Conservation (phyloP, 345 rosid genomes). For the Rhizophora apiculata region DNA sequence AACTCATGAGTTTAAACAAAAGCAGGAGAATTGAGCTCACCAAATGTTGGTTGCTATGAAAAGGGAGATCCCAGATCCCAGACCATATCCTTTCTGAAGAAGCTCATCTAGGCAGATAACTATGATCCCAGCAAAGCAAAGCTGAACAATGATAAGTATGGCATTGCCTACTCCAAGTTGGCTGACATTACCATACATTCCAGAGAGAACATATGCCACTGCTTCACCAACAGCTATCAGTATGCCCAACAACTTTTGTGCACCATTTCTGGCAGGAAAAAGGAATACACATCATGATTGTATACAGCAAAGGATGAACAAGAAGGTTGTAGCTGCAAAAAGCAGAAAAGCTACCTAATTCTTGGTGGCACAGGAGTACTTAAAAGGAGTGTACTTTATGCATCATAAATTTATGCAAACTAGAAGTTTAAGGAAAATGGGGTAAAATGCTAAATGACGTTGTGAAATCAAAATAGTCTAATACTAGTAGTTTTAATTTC, state of each 20-base stretch:
- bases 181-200: slow-evolving; percentile 76
- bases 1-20: not conserved
- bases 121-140: slow-evolving; percentile 78
- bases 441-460: too few species aligned
- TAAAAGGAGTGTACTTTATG: too few species aligned
- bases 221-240: slow-evolving; percentile 80
- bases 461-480: too few species aligned
- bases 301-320: not conserved
- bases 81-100: slow-evolving; percentile 78
- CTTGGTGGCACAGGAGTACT: too few species aligned
- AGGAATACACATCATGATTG: slow-evolving; percentile 3
- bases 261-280: slow-evolving; percentile 56
- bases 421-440: too few species aligned
- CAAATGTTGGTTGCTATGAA: slow-evolving; percentile 90
- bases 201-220: slow-evolving; percentile 77
- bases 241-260: slow-evolving; percentile 76
- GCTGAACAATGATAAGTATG: slow-evolving; percentile 70
- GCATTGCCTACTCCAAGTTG: slow-evolving; percentile 87
- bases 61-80: slow-evolving; percentile 84
- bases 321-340: not conserved
- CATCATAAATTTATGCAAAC: too few species aligned
- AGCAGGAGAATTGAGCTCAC: slow-evolving; percentile 26
- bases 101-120: slow-evolving; percentile 84
- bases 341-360: not conserved
- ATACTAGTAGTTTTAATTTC: too few species aligned